Evolutionary conservation across 495 filamentous ascomycete genomes (phyloP), one percentile per base, ranked within the genome.

Genomic region (Daldinia grandis): DNA sequence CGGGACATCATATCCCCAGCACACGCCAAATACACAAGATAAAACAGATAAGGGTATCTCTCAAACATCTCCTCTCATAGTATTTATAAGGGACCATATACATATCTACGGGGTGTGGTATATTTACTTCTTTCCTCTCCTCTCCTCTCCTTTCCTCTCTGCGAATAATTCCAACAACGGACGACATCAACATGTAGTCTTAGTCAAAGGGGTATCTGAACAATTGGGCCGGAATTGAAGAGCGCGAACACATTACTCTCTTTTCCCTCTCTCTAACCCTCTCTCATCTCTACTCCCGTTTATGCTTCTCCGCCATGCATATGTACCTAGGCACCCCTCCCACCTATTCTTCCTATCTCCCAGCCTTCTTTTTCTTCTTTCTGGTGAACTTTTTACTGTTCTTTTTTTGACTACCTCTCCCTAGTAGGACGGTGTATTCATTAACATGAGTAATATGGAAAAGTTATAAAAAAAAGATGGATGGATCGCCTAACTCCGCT

Each of bases 141-240:
- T 53, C 5, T 9, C 10, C 25, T 42, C 30, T 37, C 15, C 25
- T 60, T 25, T 51, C 14, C 40, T 55, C n/a, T 47, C 44, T 30
- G 49, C 25, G 9, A 40, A 54, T 55, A 63, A 54, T 24, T 33
- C 5, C 49, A 55, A 63, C 60, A n/a, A 28, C 42, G 17, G 42
- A 47, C 42, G 17, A 12, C 33, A 35, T 14, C 10, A 47, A 47
- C 9, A 47, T 47, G 2, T 6, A 21, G 42, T 53, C 24, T 25
- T 53, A 30, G 42, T 53, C 27, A 30, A 30, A 24, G 67, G 67
- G 67, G 67, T 70, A 65, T 70, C 61, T 70, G 62, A 70, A 70
- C 38, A 64, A 61, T 64, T 19, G 58, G 50, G 37, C 42, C 28
- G 62, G 59, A 57, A 56, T 55, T 28, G 15, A 37, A 42, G 35